Evolutionary conservation across 495 filamentous ascomycete species (phyloP).

Genomic region (Durotheca rogersii): DNA sequence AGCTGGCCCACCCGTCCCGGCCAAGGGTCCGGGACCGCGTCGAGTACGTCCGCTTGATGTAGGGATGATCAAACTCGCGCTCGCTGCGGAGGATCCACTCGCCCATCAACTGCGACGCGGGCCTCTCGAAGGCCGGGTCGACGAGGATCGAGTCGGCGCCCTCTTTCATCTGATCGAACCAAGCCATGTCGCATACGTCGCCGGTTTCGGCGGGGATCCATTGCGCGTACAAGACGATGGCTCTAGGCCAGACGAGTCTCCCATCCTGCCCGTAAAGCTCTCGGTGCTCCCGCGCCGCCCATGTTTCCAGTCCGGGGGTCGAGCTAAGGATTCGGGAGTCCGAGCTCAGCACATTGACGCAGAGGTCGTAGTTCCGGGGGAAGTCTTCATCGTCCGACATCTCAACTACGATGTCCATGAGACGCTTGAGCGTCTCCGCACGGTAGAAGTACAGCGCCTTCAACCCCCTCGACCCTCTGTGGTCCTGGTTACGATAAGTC

Average conservation of each 20-base stretch:
- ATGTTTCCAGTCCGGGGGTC: slow-evolving; percentile 34
- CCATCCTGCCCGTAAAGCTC: slow-evolving; percentile 38
- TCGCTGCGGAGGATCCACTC: slow-evolving; percentile 43
- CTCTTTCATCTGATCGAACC: slow-evolving; percentile 41
- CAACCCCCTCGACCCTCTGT: slow-evolving; percentile 39
- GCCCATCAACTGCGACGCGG: slow-evolving; percentile 40
- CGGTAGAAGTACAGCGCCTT: slow-evolving; percentile 39
- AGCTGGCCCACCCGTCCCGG: slow-evolving; percentile 38
- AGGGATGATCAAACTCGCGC: slow-evolving; percentile 43
- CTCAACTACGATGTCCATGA: slow-evolving; percentile 39
- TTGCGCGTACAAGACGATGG: slow-evolving; percentile 45
- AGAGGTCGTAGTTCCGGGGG: slow-evolving; percentile 46
- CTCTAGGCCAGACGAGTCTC: slow-evolving; percentile 34
- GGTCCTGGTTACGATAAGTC: slow-evolving; percentile 41
- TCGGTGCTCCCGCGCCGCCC: slow-evolving; percentile 34
- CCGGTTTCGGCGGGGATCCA: slow-evolving; percentile 40
- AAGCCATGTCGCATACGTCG: slow-evolving; percentile 37
- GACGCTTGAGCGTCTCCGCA: slow-evolving; percentile 32
- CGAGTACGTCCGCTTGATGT: slow-evolving; percentile 41
- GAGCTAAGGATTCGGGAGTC: slow-evolving; percentile 36
- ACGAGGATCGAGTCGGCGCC: slow-evolving; percentile 29
- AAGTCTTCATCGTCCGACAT: slow-evolving; percentile 44
- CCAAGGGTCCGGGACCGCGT: slow-evolving; percentile 39
- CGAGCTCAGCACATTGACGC: slow-evolving; percentile 44
- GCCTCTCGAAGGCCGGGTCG: slow-evolving; percentile 32